These are phyloP conservation scores for Diaporthe caulivora DNA, from an alignment of 2,329 filamentous ascomycete species.

Conservation along the genomic window DNA sequence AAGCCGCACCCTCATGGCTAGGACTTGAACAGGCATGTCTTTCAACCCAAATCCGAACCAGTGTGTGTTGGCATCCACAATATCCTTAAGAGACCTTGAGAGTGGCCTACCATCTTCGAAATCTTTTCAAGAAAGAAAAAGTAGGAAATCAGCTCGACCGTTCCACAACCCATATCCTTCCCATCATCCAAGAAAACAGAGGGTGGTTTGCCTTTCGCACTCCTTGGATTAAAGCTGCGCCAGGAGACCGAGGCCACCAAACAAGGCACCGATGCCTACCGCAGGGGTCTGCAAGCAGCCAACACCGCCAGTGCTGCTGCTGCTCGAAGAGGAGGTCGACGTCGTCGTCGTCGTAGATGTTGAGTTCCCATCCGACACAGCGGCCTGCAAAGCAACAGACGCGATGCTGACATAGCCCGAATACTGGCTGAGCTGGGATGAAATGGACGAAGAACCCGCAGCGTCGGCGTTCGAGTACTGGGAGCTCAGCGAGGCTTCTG, in stretches of 20 bases:
- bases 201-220: too few relatives aligned
- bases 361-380: background rate
- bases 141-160: too few relatives aligned
- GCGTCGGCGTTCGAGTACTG: slow-evolving; percentile 24
- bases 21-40: background rate
- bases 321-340: background rate
- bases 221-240: background rate
- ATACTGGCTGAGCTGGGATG: background rate
- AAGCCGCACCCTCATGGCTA: background rate
- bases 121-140: too few relatives aligned
- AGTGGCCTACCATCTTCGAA: too few relatives aligned
- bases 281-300: slow-evolving; percentile 12
- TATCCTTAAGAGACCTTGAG: too few relatives aligned
- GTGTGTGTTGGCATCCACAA: background rate
- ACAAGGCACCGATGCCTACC: slow-evolving; percentile 19
- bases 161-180: too few relatives aligned
- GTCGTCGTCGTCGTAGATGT: background rate
- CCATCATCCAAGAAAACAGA: too few relatives aligned
- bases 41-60: background rate
- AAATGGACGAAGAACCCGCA: background rate
- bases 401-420: background rate
- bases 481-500: background rate
- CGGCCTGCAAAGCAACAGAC: slow-evolving; percentile 11
- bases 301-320: background rate
- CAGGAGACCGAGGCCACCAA: slow-evolving; percentile 16